Evolutionary conservation across 2,329 filamentous ascomycete species (phyloP), one percentile per base, ranked within the genome.

Genomic region (Claviceps sp.): DNA sequence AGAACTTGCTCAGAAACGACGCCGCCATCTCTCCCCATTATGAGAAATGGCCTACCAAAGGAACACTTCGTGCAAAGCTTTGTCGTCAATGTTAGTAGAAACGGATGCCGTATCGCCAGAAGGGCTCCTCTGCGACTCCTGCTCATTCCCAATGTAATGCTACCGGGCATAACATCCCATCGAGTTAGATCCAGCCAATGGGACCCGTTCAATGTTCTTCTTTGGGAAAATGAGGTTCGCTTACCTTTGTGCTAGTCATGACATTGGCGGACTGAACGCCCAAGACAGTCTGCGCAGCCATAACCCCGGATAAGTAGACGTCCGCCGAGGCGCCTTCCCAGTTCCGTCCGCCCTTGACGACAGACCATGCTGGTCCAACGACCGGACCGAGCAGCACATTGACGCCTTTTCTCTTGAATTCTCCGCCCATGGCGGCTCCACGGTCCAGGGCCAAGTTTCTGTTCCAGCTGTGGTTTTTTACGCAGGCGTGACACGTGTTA

Each of bases 321-420:
- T 83, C 79, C 70, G 47, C 58, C 2, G 62, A 61, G 40, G 64
- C 57, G 9, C 78, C 78, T 62, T 83, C 80, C 78, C 81, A 86
- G 55, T 82, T 84, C 50, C 84, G 70, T 0, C 84, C 84, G 49
- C 78, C 77, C 22, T 72, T 70, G 1, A 79, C 77, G 48, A 82
- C 72, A 2, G 81, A 72, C 11, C 83, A 83, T 0, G 83, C 62
- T 0, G 83, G 81, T 0, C 82, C 81, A 53, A 87, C 81, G 0
- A 86, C 86, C 2, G 88, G 88, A 0, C 87, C 88, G 9, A 94
- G 74, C 52, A 85, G 77, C 13, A 93, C 75, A 62, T 94, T 85
- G 37, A 88, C 78, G 48, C 88, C 88, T 65, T 94, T 94, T 42
- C 69, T 78, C 55, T 76, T 78, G 63, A 86, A 86, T 65, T 95